A percentile compares a stretch with the other conserved stretches of the same genome.
These are phyloP conservation scores for Metroxylon sagu DNA, from an alignment of 176 grass and related monocot species.

Conservation along the genomic window DNA sequence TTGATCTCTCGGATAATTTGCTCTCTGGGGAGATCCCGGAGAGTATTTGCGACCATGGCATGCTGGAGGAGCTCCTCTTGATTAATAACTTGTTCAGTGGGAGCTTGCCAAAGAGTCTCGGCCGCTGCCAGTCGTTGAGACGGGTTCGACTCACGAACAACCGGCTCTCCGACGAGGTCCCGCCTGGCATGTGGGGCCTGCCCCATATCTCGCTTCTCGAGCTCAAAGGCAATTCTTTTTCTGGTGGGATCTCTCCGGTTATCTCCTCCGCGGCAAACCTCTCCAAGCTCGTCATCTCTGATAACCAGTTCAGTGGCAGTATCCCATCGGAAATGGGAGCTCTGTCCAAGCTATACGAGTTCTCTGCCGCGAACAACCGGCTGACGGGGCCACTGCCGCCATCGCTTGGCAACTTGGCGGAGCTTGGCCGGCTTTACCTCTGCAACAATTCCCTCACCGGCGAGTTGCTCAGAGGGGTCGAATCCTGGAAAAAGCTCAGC, in stretches of 20 bases:
- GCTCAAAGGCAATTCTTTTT: slow-evolving; percentile 44
- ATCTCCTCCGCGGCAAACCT: slow-evolving; percentile 54
- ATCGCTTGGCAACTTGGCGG: slow-evolving; percentile 14
- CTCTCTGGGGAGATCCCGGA: slow-evolving; percentile 55
- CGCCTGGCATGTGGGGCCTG: slow-evolving; percentile 51
- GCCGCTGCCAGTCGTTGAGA: slow-evolving; percentile 39
- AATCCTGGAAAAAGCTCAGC: slow-evolving; percentile 27
- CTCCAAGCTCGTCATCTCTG: slow-evolving; percentile 35
- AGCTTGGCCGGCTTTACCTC: slow-evolving; percentile 40
- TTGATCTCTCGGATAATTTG: slow-evolving; percentile 59
- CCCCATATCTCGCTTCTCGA: slow-evolving; percentile 51
- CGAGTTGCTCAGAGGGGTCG: slow-evolving; percentile 31
- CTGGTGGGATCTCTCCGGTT: slow-evolving; percentile 43
- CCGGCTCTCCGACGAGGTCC: slow-evolving; percentile 45
- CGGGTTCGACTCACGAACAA: slow-evolving; percentile 63
- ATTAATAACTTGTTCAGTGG: slow-evolving; percentile 56
- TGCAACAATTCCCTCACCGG: slow-evolving; percentile 68
- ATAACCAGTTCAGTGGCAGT: slow-evolving; percentile 59
- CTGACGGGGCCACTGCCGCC: slow-evolving; percentile 44
- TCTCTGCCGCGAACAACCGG: slow-evolving; percentile 47
- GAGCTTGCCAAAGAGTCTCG: slow-evolving; percentile 44
- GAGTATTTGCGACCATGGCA: slow-evolving; percentile 38
- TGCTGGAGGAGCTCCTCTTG: slow-evolving; percentile 50
- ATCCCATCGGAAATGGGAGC: slow-evolving; percentile 54
- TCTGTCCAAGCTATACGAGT: slow-evolving; percentile 24